These are phyloP conservation scores for Candida neerlandica DNA, from an alignment of 1,139 yeast genomes.

Conservation along the genomic window DNA sequence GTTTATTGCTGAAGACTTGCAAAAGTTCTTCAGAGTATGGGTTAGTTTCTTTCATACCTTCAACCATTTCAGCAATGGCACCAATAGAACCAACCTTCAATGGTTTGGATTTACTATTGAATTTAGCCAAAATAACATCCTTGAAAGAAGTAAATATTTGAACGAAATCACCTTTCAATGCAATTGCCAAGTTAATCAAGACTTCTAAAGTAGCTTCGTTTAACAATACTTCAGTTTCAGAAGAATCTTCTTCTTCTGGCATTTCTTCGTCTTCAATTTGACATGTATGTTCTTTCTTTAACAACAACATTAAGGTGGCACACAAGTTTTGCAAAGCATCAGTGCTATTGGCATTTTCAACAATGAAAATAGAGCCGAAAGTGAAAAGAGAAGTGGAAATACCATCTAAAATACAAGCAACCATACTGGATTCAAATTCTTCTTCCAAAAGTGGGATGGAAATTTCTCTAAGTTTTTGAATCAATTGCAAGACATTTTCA, in stretches of 20 bases:
- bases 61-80: constrained; percentile 84
- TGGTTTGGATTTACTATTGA: constrained; percentile 62
- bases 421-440: constrained; percentile 83
- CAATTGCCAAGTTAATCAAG: constrained; percentile 70
- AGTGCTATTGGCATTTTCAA: constrained; percentile 60
- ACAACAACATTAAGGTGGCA: constrained; percentile 66
- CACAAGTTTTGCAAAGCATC: constrained; percentile 66
- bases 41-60: constrained; percentile 69
- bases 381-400: constrained; percentile 68
- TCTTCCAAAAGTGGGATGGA: constrained; percentile 67
- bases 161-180: constrained; percentile 74
- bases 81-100: constrained; percentile 89
- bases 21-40: constrained; percentile 72
- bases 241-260: constrained; percentile 66
- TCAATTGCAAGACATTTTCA: constrained; percentile 57
- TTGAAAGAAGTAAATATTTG: constrained; percentile 76
- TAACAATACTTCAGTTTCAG: constrained; percentile 86
- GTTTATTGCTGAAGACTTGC: constrained; percentile 66
- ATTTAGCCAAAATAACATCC: constrained; percentile 61
- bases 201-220: constrained; percentile 88
- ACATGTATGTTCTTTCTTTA: constrained; percentile 81
- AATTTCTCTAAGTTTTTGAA: constrained; percentile 65
- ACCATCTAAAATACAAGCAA: constrained; percentile 75
- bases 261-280: constrained; percentile 61
- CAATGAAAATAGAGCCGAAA: constrained; percentile 75